These are phyloP conservation scores for Colletotrichum karsti DNA, from an alignment of 2,329 filamentous ascomycete genomes.

Conservation along the genomic window DNA sequence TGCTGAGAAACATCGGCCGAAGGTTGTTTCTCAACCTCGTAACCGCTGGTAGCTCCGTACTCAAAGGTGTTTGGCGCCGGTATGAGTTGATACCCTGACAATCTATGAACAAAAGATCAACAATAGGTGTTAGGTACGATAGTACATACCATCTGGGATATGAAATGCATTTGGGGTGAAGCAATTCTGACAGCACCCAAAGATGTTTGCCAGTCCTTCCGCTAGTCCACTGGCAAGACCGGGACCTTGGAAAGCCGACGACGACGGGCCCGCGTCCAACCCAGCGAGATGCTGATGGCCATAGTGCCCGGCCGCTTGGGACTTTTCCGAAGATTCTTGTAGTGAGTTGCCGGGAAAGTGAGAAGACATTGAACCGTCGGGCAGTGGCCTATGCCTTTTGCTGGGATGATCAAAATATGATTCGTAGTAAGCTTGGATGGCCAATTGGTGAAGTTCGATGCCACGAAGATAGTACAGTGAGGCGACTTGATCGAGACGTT, in stretches of 20 bases:
- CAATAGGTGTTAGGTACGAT: neutral
- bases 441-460: conserved; percentile 38
- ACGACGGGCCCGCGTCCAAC: conserved; percentile 4
- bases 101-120: neutral
- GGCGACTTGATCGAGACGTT: conserved; percentile 38
- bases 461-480: conserved; percentile 42
- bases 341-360: conserved; percentile 32
- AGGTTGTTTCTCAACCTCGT: conserved; percentile 37
- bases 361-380: conserved; percentile 42
- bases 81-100: conserved; percentile 44
- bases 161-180: conserved; percentile 28
- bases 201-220: conserved; percentile 38
- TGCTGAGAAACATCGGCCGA: conserved; percentile 27
- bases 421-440: conserved; percentile 16
- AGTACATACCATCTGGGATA: conserved; percentile 38
- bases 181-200: conserved; percentile 42
- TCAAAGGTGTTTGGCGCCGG: conserved; percentile 31
- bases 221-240: conserved; percentile 18
- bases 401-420: conserved; percentile 30
- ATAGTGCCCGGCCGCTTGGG: conserved; percentile 31
- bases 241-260: conserved; percentile 27
- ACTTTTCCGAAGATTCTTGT: conserved; percentile 42
- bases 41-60: conserved; percentile 41
- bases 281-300: conserved; percentile 32
- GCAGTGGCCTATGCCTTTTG: conserved; percentile 42